Conservation (phyloP, 2,329 filamentous ascomycete species). For the Eutypa lata region DNA sequence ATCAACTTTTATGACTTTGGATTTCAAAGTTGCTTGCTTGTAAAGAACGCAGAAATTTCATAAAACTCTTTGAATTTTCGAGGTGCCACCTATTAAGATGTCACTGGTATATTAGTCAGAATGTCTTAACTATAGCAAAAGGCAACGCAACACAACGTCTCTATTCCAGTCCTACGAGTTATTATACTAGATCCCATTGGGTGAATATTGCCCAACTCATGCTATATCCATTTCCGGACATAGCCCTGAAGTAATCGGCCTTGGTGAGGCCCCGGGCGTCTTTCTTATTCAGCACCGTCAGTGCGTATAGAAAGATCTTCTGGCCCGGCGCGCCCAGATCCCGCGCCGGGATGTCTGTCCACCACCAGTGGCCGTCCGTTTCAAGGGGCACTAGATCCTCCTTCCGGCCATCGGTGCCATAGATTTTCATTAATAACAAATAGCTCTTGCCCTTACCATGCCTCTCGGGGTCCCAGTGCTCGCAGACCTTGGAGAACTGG, state of each 20-base stretch:
- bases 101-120: too few species aligned
- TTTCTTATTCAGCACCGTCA: conserved; percentile 47
- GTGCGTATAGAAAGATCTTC: conserved; percentile 60
- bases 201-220: conserved; percentile 44
- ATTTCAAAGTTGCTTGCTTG: too few species aligned
- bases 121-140: neutral
- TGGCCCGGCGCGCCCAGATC: conserved; percentile 69
- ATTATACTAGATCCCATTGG: conserved; percentile 48
- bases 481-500: conserved; percentile 74
- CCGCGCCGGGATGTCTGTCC: conserved; percentile 67
- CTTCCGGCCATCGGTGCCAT: conserved; percentile 63
- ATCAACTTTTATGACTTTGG: too few species aligned
- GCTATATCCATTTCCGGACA: conserved; percentile 38
- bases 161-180: neutral
- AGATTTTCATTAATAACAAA: conserved; percentile 66
- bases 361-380: conserved; percentile 78
- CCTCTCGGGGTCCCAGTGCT: conserved; percentile 75
- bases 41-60: too few species aligned
- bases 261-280: conserved; percentile 48
- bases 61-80: too few species aligned
- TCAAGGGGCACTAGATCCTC: conserved; percentile 69
- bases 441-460: conserved; percentile 65
- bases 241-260: conserved; percentile 40
- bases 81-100: too few species aligned
- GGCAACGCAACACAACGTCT: neutral